Conservation (phyloP, 2,329 filamentous ascomycete species). For the Penicillium nordicum region DNA sequence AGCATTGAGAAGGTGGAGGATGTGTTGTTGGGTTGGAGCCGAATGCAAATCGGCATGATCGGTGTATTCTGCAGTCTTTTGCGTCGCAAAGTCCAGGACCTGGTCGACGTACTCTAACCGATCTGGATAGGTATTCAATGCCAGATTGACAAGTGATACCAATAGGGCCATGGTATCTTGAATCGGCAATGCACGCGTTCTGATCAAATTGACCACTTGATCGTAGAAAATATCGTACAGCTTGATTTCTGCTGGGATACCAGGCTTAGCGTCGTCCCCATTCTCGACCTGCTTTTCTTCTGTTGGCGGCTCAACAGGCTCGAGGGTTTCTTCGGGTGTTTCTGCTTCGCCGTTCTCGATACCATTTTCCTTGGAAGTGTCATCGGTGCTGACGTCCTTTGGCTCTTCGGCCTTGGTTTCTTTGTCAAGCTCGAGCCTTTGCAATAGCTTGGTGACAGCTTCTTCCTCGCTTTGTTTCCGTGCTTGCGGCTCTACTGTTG, state of each 20-base stretch:
- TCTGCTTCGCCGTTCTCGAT: slow-evolving; percentile 36
- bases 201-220: slow-evolving; percentile 90
- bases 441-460: slow-evolving; percentile 71
- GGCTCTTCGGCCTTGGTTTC: slow-evolving; percentile 52
- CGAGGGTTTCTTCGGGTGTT: slow-evolving; percentile 25
- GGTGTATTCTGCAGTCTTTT: slow-evolving; percentile 81
- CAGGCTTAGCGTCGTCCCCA: slow-evolving; percentile 37
- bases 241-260: slow-evolving; percentile 63
- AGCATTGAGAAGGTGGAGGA: slow-evolving; percentile 84
- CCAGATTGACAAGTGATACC: slow-evolving; percentile 89
- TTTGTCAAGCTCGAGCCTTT: slow-evolving; percentile 66
- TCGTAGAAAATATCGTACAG: slow-evolving; percentile 97
- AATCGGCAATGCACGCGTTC: slow-evolving; percentile 83
- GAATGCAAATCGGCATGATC: slow-evolving; percentile 97
- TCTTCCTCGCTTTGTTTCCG: slow-evolving; percentile 78
- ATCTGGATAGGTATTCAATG: slow-evolving; percentile 92
- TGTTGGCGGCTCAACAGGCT: slow-evolving; percentile 25
- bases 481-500: slow-evolving; percentile 66
- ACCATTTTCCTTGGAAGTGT: slow-evolving; percentile 34
- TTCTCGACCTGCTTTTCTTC: slow-evolving; percentile 34
- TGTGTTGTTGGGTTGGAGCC: slow-evolving; percentile 77
- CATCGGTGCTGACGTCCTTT: slow-evolving; percentile 36
- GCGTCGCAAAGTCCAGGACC: slow-evolving; percentile 80
- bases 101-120: slow-evolving; percentile 93
- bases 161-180: slow-evolving; percentile 91